Evolutionary conservation across 306 rosid species (phyloP), one percentile per base, ranked within the genome.

Genomic region (Glycine tomentella): DNA sequence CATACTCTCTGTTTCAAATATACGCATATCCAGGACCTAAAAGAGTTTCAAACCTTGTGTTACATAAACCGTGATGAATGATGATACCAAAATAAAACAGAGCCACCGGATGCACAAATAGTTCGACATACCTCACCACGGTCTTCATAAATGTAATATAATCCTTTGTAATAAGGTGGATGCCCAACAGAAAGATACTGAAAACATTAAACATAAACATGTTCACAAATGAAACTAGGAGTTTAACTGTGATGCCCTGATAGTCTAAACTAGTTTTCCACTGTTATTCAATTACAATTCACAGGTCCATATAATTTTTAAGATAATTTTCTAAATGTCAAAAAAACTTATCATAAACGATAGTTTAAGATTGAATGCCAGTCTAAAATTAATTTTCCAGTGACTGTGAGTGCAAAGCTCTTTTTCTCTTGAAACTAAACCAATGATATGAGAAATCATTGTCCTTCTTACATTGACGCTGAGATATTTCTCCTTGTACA

Each of bases 151-250:
- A 95, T 95, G 81, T 95, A 95, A 77, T 95, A 97, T 77, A 95
- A 81, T 80, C 99, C 99, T 87, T 93, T 95, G 94, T 86, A 92
- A 63, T 95, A 95, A 53, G 97, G 94, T 69, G 99, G 99, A 74
- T 93, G 99, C 10, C 99, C 99, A 76, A 95, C 97, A 55, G 99
- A 95, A 48, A 95, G 90, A 84, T 93, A 95, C 99, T 95, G 92
- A 78, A 25, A 84, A 80, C 69, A 85, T 62, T 62, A 38, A 69
- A 76, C 63, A 50, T 11, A 16, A 13, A 78, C 80, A 72, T 33
- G 83, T 81, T 77, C 66, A 56, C 31, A 65, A 59, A 10, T 33
- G 11, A 56, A 76, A 59, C 59, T 11, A 76, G 61, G n/a, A 25
- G 31, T 25, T 25, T 25, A 25, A 25, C 2, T 1, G 31, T 25